Evolutionary conservation across 1,284 basidiomycete genomes (phyloP), one percentile per base, ranked within the genome.

Genomic region (Boletellus sp.): DNA sequence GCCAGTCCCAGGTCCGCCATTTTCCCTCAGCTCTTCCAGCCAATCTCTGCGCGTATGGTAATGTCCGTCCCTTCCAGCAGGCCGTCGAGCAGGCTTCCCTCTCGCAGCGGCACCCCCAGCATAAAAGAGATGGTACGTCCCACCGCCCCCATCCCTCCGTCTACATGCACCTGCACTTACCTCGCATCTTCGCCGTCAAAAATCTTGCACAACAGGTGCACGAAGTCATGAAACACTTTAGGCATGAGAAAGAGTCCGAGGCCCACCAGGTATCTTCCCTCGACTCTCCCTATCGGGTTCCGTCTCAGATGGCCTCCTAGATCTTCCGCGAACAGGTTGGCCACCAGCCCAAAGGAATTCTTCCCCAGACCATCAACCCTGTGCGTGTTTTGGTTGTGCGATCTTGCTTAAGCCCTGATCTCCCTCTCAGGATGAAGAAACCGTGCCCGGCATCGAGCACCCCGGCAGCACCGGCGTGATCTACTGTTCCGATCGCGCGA

Each of bases 401-500:
- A 49, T 28, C 44, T 30, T 3, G 19, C 10, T 24, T 18, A 5
- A 19, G 16, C 46, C 39, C 39, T 56, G 21, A 52, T 50, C 39
- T 32, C 44, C 37, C 37, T 56, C 38, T 43, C 55, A 86, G 85
- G 82, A 87, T 56, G 88, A 91, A 58, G 91, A 92, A 67, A 89
- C 88, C 0, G 82, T 93, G 1, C 88, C 89, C 8, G 91, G 90
- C 41, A 89, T 92, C 59, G 78, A 84, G 63, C 88, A 90, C 64
- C 87, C 88, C 12, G 77, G 86, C 42, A 84, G 80, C 64, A 88
- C 85, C 15, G 85, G 85, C 53, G 87, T 85, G 61, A 94, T 95
- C 64, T 93, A 93, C 68, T 93, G 89, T 71, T 92, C 88, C 6
- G 91, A 91, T 67, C 83, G 86, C 57, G 89, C 89, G 26, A 90